phyloP scores from a whole-genome alignment of 805 yeast genomes.

The Saccharomycopsis vini region DNA sequence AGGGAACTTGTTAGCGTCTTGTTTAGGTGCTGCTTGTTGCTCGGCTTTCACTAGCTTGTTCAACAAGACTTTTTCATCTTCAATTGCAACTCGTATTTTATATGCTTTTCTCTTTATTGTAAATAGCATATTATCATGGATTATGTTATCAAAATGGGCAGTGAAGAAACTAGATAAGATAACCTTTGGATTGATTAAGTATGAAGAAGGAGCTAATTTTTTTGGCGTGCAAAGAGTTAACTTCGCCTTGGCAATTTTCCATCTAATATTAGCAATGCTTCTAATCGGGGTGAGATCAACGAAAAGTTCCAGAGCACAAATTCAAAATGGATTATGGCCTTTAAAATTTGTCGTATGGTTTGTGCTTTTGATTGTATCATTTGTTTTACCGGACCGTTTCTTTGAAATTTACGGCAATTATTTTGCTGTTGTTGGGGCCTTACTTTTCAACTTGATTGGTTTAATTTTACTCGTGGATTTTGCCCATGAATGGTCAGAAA shows the following conservation, averaged over 20 bases:
- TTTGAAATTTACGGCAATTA: conserved; percentile 88
- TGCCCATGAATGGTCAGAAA: conserved; percentile 98
- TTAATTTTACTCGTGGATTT: conserved; percentile 85
- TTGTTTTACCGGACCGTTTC: conserved; percentile 78
- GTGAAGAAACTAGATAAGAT: conserved; percentile 63
- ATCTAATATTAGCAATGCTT: conserved; percentile 57
- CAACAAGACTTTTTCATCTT: conserved; percentile 50
- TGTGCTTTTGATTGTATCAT: conserved; percentile 48
- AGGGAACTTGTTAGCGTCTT: conserved; percentile 59
- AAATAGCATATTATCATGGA: conserved; percentile 84
- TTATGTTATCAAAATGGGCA: conserved; percentile 78
- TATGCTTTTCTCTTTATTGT: conserved; percentile 73
- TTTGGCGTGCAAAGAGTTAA: conserved; percentile 90
- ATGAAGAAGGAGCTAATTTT: conserved; percentile 67
- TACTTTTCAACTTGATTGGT: conserved; percentile 82
- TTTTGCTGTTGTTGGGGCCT: conserved; percentile 75
- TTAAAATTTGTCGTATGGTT: conserved; percentile 57
- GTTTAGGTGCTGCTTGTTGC: conserved; percentile 74
- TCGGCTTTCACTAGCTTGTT: conserved; percentile 50
- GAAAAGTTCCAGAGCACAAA: conserved; percentile 62
- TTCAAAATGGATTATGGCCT: conserved; percentile 93
- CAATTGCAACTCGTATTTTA: conserved; percentile 75
- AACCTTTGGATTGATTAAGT: conserved; percentile 58
- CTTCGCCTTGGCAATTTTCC: conserved; percentile 77
- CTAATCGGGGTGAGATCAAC: conserved; percentile 72